Evolutionary conservation across 176 grass and related monocot genomes (phyloP).

Genomic region (Cymbopogon citratus): DNA sequence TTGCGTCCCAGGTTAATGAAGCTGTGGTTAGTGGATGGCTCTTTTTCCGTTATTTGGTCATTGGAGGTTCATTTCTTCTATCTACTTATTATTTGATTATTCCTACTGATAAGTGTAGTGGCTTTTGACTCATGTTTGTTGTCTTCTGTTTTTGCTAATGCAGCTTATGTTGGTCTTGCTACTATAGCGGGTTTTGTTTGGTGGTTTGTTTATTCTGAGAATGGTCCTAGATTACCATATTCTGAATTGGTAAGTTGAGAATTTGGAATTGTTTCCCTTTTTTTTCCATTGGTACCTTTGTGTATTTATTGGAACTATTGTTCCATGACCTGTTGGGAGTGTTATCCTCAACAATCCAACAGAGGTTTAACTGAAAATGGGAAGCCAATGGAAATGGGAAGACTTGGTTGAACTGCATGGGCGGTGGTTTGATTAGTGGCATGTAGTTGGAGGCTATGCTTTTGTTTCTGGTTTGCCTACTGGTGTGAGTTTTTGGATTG

Average conservation of each 20-base stretch:
- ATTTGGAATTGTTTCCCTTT: slow-evolving; percentile 1
- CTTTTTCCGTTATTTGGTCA: slow-evolving; percentile 97
- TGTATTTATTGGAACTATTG: slow-evolving; percentile 6
- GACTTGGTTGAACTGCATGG: too few relatives aligned
- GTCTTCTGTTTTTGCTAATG: slow-evolving; percentile 32
- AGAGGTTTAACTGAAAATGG: too few relatives aligned
- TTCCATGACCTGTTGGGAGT: slow-evolving; percentile 1
- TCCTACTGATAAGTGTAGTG: background rate
- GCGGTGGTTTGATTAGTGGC: too few relatives aligned
- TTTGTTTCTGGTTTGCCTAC: too few relatives aligned
- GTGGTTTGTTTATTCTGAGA: slow-evolving; percentile 98
- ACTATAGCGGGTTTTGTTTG: slow-evolving; percentile 94
- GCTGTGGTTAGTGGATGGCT: slow-evolving; percentile 97
- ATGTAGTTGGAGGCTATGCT: too few relatives aligned
- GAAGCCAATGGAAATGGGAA: too few relatives aligned
- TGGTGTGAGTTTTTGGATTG: too few relatives aligned
- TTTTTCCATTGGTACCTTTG: background rate
- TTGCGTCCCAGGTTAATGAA: slow-evolving; percentile 74
- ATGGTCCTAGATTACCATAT: slow-evolving; percentile 87
- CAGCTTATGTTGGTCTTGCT: slow-evolving; percentile 98
- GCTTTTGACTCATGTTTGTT: background rate
- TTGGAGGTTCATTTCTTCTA: slow-evolving; percentile 64
- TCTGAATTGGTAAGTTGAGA: slow-evolving; percentile 73
- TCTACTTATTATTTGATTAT: slow-evolving; percentile 3
- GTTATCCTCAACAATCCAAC: background rate